These are phyloP conservation scores for Lactarius indigo DNA, from an alignment of 768 basidiomycete species.

Conservation along the genomic window DNA sequence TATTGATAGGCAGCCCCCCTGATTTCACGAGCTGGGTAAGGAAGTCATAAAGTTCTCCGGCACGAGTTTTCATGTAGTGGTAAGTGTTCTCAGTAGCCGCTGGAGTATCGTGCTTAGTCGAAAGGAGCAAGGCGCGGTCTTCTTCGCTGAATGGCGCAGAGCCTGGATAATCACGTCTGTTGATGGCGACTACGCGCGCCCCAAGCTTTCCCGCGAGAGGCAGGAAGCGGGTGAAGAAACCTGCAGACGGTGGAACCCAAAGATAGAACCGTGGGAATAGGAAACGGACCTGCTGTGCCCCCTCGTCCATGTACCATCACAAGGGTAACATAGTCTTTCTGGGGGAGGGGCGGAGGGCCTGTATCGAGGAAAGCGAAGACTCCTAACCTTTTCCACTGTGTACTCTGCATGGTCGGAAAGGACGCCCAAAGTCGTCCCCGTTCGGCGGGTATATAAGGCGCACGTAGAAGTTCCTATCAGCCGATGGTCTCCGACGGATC, in stretches of 20 bases:
- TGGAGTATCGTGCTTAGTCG: neutral
- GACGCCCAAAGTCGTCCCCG: fast-evolving
- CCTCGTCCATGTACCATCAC: neutral
- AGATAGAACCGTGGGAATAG: neutral
- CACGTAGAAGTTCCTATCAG: no score
- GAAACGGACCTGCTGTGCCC: neutral
- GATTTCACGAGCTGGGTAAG: neutral
- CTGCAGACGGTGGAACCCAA: neutral
- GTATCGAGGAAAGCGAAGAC: neutral
- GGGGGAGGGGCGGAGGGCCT: neutral
- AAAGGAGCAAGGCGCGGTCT: neutral
- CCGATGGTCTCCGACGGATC: no score
- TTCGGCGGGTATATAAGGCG: neutral
- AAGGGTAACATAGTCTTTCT: neutral
- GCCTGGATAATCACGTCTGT: slow-evolving; percentile 1
- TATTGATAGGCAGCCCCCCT: neutral
- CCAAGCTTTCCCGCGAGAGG: neutral
- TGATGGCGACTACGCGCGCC: neutral
- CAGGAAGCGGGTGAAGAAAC: neutral
- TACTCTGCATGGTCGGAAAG: neutral
- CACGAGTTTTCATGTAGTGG: neutral
- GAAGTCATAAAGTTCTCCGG: neutral
- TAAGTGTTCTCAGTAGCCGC: neutral
- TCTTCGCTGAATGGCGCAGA: neutral
- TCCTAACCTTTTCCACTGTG: neutral